These are phyloP conservation scores for Thermochaetoides dissita DNA, from an alignment of 2,329 filamentous ascomycete genomes.

Conservation along the genomic window DNA sequence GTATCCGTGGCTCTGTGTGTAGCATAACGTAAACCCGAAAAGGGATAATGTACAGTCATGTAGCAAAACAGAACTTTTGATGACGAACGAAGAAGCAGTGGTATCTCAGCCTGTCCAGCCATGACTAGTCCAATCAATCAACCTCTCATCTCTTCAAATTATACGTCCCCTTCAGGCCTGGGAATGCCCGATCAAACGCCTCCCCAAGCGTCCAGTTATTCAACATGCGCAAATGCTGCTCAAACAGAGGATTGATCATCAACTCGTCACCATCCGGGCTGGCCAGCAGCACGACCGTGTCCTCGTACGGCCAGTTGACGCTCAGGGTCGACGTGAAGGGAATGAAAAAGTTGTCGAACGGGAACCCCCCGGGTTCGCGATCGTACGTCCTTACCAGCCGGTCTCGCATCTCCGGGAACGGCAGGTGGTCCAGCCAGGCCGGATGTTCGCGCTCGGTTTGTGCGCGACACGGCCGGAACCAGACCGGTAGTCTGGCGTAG, in stretches of 20 bases:
- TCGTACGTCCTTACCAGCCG: conserved; percentile 40
- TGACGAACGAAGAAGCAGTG: no score
- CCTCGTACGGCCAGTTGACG: conserved; percentile 75
- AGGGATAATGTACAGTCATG: no score
- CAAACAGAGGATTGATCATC: conserved; percentile 75
- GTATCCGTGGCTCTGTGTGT: no score
- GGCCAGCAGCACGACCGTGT: conserved; percentile 52
- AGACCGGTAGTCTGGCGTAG: conserved; percentile 62
- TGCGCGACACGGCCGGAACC: conserved; percentile 49
- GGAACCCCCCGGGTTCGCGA: conserved; percentile 34
- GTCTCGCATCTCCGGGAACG: conserved; percentile 67
- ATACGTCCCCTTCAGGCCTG: conserved; percentile 35
- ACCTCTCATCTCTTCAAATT: conserved; percentile 23
- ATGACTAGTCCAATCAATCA: no score
- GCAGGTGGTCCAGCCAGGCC: conserved; percentile 69
- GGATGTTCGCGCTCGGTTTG: conserved; percentile 59
- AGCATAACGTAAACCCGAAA: no score
- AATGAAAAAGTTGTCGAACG: conserved; percentile 72
- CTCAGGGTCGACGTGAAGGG: conserved; percentile 64
- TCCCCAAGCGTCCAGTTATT: conserved; percentile 73
- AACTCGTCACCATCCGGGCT: conserved; percentile 47
- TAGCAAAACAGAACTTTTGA: no score
- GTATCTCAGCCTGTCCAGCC: no score
- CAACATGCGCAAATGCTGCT: conserved; percentile 59
- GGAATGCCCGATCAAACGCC: conserved; percentile 52